These are phyloP conservation scores for Boletus vermiculosoides DNA, from an alignment of 768 basidiomycete species.

Conservation along the genomic window DNA sequence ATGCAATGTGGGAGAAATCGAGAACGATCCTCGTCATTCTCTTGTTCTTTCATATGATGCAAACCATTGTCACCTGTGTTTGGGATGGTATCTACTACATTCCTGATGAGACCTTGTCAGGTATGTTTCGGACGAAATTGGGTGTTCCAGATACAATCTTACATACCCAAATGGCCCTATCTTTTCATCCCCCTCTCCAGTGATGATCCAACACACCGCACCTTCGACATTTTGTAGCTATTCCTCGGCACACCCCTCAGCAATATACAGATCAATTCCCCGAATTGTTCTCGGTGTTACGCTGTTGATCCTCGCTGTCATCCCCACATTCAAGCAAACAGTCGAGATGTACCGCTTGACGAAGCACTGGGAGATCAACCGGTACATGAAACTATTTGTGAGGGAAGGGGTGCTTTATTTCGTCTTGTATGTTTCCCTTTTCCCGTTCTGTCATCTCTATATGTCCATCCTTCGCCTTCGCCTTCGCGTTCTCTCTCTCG, in stretches of 20 bases:
- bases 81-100: background rate
- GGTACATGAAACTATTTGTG: background rate
- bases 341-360: conserved; percentile 7
- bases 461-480: too few relatives aligned
- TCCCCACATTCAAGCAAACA: too few relatives aligned
- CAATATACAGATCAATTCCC: background rate
- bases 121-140: background rate
- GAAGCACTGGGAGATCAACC: conserved; percentile 5
- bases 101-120: background rate
- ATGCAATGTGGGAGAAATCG: background rate
- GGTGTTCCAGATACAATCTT: too few relatives aligned
- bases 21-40: conserved; percentile 1
- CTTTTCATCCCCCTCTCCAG: background rate
- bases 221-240: too few relatives aligned
- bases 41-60: background rate
- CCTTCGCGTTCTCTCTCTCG: too few relatives aligned
- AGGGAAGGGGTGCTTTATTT: conserved; percentile 14
- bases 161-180: too few relatives aligned
- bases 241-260: too few relatives aligned
- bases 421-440: conserved; percentile 5
- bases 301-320: background rate
- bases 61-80: background rate
- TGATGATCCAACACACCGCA: background rate
- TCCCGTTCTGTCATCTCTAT: background rate
- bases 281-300: background rate